Evolutionary conservation across 116 monocot species (phyloP), one percentile per base, ranked within the genome.

Genomic region (Thalassia testudinum): DNA sequence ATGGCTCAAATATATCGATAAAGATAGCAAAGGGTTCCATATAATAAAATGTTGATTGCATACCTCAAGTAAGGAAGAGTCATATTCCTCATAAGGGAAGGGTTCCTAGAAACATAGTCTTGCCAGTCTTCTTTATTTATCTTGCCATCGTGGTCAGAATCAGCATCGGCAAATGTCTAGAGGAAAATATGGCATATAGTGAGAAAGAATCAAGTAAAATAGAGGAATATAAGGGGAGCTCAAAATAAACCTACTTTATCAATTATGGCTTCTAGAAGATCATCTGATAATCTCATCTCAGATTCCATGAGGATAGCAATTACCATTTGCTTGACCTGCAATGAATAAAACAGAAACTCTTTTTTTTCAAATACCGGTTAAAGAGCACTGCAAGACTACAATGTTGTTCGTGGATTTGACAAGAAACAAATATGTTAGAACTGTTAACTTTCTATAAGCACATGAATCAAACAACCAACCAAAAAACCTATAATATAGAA

Each of bases 111-210:
- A 34, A 84, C 87, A 30, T 81, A 93, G 7, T 80, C 60, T 43
- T 65, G 83, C 93, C 93, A 93, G 8, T 93, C 93, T 16, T 79
- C 69, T 62, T 60, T 75, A 65, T 72, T 78, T 24, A 93, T 93
- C 70, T 66, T 87, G 12, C 87, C 93, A 68, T 93, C 87, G 19
- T 51, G 49, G 38, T 93, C 78, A 22, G 59, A 59, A 80, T 83
- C 93, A 49, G 76, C 93, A 55, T 93, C 93, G 50, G 52, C 80
- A 78, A 93, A 93, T 66, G 93, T 81, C 93, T 93, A n/a, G n/a
- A n/a, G n/a, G n/a, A n/a, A n/a, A n/a, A n/a, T n/a, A n/a, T n/a
- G n/a, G n/a, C n/a, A n/a, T n/a, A n/a, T n/a, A n/a, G 78, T 18
- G 64, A 2, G 68, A 23, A 20, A 29, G 30, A 24, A 47, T 25